A percentile compares a stretch with the other conserved stretches of the same genome.
These are phyloP conservation scores for Trifolium dubium DNA, from an alignment of 306 rosid species.

Conservation along the genomic window DNA sequence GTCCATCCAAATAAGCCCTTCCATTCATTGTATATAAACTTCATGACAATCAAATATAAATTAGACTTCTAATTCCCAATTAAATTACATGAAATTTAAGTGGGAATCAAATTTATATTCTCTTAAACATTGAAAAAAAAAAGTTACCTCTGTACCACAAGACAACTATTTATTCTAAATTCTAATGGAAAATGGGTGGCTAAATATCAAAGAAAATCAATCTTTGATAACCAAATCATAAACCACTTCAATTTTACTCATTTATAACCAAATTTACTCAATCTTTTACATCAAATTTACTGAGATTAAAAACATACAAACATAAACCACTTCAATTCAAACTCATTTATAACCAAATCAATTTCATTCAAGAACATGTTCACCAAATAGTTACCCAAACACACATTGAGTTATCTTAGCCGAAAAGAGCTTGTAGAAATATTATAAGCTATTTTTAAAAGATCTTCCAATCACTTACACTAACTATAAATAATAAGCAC, in stretches of 20 bases:
- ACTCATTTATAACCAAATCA: no score
- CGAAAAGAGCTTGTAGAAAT: neutral
- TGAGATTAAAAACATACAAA: no score
- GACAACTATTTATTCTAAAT: neutral
- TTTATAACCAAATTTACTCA: no score
- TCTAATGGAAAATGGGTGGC: conserved; percentile 15
- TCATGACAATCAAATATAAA: conserved; percentile 32
- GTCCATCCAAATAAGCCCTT: conserved; percentile 84
- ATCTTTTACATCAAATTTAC: neutral
- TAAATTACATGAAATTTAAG: conserved; percentile 23
- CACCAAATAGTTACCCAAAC: no score
- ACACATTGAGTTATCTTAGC: neutral
- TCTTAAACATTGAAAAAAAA: conserved; percentile 11
- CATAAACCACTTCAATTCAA: no score
- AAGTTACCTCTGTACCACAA: neutral
- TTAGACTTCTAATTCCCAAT: conserved; percentile 7
- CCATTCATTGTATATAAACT: conserved; percentile 91
- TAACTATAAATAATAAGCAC: neutral
- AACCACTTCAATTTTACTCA: no score
- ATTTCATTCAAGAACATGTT: no score
- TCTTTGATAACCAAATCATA: neutral
- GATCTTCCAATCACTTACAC: neutral
- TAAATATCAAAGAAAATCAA: neutral
- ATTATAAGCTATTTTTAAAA: neutral
- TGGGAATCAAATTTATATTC: conserved; percentile 13